Evolutionary conservation across 129 eudicot genomes (phyloP).

Genomic region (Ambrosia artemisiifolia): DNA sequence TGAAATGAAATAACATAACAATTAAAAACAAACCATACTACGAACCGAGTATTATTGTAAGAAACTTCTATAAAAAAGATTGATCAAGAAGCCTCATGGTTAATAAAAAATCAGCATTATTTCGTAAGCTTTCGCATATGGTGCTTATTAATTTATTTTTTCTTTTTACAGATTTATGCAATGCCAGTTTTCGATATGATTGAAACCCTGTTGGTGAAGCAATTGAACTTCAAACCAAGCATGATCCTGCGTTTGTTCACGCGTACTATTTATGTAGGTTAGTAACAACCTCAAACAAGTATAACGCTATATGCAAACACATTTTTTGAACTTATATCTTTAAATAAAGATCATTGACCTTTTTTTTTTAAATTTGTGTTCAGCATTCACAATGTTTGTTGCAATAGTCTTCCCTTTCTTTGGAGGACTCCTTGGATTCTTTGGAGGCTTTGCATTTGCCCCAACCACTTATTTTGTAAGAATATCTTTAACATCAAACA

Average conservation of each 20-base stretch:
- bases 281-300: conserved; percentile 27
- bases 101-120: neutral
- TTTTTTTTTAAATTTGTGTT: conserved; percentile 2
- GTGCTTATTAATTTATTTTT: neutral
- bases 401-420: conserved; percentile 64
- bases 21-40: no score
- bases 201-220: conserved; percentile 64
- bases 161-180: conserved; percentile 53
- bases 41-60: no score
- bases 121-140: neutral
- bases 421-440: conserved; percentile 58
- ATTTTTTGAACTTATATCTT: neutral
- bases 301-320: neutral
- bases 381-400: conserved; percentile 71
- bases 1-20: no score
- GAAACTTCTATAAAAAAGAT: no score
- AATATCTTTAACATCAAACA: neutral
- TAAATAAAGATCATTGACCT: neutral
- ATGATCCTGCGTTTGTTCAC: conserved; percentile 47
- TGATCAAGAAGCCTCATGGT: no score
- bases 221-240: conserved; percentile 54
- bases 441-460: conserved; percentile 67
- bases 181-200: conserved; percentile 85
- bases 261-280: conserved; percentile 56
- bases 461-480: conserved; percentile 71